Conservation (phyloP, 192 early-diverging fungal species). For the Coemansia sp. region DNA sequence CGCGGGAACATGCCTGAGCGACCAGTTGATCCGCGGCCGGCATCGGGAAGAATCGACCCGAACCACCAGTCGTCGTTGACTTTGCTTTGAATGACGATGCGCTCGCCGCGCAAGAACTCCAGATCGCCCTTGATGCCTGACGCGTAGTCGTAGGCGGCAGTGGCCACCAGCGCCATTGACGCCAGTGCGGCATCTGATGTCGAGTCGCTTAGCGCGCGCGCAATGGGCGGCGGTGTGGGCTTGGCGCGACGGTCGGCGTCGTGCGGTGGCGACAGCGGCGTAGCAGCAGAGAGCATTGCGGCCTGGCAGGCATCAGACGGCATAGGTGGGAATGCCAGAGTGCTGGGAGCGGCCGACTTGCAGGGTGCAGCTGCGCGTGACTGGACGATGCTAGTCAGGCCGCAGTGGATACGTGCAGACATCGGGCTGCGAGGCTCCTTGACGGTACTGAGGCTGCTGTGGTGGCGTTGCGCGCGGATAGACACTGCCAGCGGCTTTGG, state of each 20-base stretch:
- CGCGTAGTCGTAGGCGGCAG: conserved; percentile 49
- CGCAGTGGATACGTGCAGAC: conserved; percentile 25
- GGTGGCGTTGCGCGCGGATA: conserved; percentile 50
- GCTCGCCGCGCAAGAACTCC: conserved; percentile 46
- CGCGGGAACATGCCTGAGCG: conserved; percentile 56
- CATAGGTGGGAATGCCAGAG: conserved; percentile 52
- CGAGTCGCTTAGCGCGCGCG: conserved; percentile 22
- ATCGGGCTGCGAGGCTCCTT: conserved; percentile 43
- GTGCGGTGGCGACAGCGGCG: conserved; percentile 1
- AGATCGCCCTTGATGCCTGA: conserved; percentile 52
- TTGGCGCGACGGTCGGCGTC: conserved; percentile 12
- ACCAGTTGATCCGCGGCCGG: conserved; percentile 43
- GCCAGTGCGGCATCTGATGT: conserved; percentile 26
- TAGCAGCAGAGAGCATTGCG: conserved; percentile 44
- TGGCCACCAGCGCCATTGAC: conserved; percentile 42
- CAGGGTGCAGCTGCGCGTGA: conserved; percentile 10
- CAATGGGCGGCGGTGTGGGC: conserved; percentile 6
- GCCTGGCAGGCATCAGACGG: conserved; percentile 53
- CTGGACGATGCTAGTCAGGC: conserved; percentile 36
- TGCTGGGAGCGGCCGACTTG: conserved; percentile 19
- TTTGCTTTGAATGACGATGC: conserved; percentile 50
- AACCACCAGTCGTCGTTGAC: conserved; percentile 59
- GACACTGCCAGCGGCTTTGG: conserved; percentile 29
- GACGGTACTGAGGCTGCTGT: conserved; percentile 26
- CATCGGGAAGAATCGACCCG: conserved; percentile 43